Evolutionary conservation across 2,329 filamentous ascomycete genomes (phyloP), one percentile per base, ranked within the genome.

Genomic region (Phaeosphaeriaceae sp.): DNA sequence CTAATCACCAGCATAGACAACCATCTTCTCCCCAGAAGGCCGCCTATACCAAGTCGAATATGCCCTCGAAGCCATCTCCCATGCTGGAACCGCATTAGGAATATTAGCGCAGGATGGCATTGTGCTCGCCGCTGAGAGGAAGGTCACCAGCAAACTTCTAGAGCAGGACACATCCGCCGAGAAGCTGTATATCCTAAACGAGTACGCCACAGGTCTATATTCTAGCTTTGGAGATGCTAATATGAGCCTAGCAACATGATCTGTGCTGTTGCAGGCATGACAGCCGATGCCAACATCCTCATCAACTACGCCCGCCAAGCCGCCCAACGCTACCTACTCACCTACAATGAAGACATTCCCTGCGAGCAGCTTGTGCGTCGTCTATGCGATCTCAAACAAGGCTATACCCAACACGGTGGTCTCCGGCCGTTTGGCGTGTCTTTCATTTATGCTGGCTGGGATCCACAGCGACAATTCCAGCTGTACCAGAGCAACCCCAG

Each of bases 41-140:
- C 92, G 94, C 72, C 85, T 99, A 54, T 99, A 99, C 78, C 94
- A 99, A 79, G 94, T 99, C 68, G 94, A 99, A 85, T 99, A 99
- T 83, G 95, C 94, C 20, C 86, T 99, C 43, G 94, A 99, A 77
- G 94, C 94, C 73, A 99, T 99, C 73, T 99, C 94, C 62, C 94
- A 99, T 70, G 94, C 94, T 63, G 94, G 94, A 66, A 99, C 94
- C 41, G 94, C 94, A 61, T 87, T 99, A 67, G 94, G 94, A 47
- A 97, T 99, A 72, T 83, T 99, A 61, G 94, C 95, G 61, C 92
- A 95, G 77, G 94, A 99, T 85, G 94, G 94, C 68, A 99, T 99
- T 71, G 94, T 99, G 54, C 86, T 99, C 48, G 94, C 95, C 48
- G 94, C 95, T 36, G 94, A 99, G 84, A 87, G 94, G 75, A 99